Conservation (phyloP, 2,329 filamentous ascomycete genomes). For the Incumbomyces delicatus region DNA sequence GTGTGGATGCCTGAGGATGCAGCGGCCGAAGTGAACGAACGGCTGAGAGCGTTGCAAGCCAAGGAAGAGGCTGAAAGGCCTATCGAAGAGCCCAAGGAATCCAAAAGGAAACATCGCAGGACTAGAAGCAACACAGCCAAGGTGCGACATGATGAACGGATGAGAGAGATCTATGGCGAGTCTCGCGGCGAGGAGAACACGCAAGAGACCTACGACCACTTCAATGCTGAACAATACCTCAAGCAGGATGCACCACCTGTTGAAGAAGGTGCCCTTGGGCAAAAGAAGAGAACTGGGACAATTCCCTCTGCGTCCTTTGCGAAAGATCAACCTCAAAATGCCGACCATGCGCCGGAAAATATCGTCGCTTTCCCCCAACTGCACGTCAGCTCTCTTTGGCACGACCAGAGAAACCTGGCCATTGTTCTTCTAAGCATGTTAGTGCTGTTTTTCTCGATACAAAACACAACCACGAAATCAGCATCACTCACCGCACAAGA, state of each 20-base stretch:
- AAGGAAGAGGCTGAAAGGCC: conserved; percentile 16
- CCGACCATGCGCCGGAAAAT: not conserved
- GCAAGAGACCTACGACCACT: conserved; percentile 19
- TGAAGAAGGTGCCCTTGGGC: not conserved
- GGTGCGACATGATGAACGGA: conserved; percentile 10
- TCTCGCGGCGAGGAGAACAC: conserved; percentile 10
- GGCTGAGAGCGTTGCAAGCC: conserved; percentile 33
- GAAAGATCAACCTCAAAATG: not conserved
- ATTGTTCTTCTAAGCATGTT: conserved; percentile 38
- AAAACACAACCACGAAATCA: not conserved
- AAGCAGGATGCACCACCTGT: not conserved
- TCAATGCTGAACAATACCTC: conserved; percentile 7
- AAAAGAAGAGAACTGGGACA: not conserved
- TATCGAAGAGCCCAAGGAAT: conserved; percentile 2
- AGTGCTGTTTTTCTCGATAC: conserved; percentile 31
- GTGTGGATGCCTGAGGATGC: conserved; percentile 52
- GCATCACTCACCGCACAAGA: too few species aligned
- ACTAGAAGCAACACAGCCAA: not conserved
- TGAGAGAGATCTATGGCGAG: conserved; percentile 17
- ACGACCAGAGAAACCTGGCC: conserved; percentile 45
- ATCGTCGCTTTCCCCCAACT: not conserved
- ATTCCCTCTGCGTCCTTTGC: not conserved
- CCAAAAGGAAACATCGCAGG: not conserved
- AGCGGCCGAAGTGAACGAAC: conserved; percentile 40
- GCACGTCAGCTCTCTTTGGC: conserved; percentile 37